phyloP scores from a whole-genome alignment of 768 basidiomycete genomes.

The Leccinum subtestaceum region DNA sequence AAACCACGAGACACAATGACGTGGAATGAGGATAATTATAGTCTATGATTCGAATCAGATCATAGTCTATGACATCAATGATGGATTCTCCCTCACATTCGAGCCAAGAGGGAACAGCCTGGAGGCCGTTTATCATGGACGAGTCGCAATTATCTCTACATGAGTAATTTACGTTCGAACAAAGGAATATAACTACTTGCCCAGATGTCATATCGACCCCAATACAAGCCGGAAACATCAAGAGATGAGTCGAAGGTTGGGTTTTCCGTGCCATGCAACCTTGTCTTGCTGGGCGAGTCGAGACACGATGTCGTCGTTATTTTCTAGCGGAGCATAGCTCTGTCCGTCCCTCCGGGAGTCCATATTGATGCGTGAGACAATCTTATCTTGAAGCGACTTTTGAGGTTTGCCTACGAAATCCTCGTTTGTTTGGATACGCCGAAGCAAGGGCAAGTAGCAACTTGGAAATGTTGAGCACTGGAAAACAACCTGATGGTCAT shows the following conservation, averaged over 20 bases:
- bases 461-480: background rate
- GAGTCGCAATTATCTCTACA: background rate
- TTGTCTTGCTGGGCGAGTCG: background rate
- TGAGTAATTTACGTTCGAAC: slow-evolving; percentile 15
- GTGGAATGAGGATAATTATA: background rate
- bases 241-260: slow-evolving; percentile 24
- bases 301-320: background rate
- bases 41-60: background rate
- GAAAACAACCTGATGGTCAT: no score
- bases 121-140: background rate
- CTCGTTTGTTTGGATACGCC: background rate
- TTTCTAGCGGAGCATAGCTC: background rate
- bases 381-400: background rate
- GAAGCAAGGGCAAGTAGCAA: background rate
- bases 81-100: background rate
- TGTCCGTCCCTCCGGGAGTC: background rate
- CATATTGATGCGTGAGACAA: background rate
- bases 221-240: background rate
- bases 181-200: background rate
- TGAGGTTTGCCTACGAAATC: background rate
- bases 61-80: background rate
- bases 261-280: slow-evolving; percentile 53
- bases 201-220: background rate
- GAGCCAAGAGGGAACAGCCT: background rate
- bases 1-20: background rate